These are phyloP conservation scores for Elongisporangium senticosum DNA, from an alignment of 352 stramenopile genomes.

Conservation along the genomic window DNA sequence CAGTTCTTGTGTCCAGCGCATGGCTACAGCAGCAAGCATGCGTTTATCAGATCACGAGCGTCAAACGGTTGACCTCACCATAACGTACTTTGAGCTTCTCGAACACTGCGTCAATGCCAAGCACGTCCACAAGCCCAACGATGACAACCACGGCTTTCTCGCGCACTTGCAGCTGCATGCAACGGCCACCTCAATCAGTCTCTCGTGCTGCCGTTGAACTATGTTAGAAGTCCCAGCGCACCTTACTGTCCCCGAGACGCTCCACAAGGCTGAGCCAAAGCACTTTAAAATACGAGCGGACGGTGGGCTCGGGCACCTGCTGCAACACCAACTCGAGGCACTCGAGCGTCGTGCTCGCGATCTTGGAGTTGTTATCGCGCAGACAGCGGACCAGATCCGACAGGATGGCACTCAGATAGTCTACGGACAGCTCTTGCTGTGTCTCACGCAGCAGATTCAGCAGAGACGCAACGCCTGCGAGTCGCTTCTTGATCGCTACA, in stretches of 20 bases:
- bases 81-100: slow-evolving; percentile 39
- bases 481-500: slow-evolving; percentile 78
- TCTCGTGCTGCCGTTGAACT: background rate
- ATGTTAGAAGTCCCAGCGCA: slow-evolving; percentile 1
- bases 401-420: slow-evolving; percentile 40
- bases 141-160: slow-evolving; percentile 74
- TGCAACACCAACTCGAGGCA: slow-evolving; percentile 51
- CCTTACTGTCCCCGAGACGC: slow-evolving; percentile 75
- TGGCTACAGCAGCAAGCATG: slow-evolving; percentile 14
- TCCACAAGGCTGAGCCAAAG: slow-evolving; percentile 70
- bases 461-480: slow-evolving; percentile 55
- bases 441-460: slow-evolving; percentile 34
- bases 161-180: slow-evolving; percentile 32
- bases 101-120: slow-evolving; percentile 53
- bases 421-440: slow-evolving; percentile 12
- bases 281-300: slow-evolving; percentile 51
- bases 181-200: background rate
- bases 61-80: background rate
- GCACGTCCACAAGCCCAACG: slow-evolving; percentile 52
- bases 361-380: slow-evolving; percentile 82
- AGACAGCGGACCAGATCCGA: slow-evolving; percentile 62
- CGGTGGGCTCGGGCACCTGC: slow-evolving; percentile 31
- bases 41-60: slow-evolving; percentile 1
- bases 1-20: slow-evolving; percentile 78
- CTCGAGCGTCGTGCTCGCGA: slow-evolving; percentile 57